phyloP scores from a whole-genome alignment of 345 rosid genomes.

The Salix dunnii region DNA sequence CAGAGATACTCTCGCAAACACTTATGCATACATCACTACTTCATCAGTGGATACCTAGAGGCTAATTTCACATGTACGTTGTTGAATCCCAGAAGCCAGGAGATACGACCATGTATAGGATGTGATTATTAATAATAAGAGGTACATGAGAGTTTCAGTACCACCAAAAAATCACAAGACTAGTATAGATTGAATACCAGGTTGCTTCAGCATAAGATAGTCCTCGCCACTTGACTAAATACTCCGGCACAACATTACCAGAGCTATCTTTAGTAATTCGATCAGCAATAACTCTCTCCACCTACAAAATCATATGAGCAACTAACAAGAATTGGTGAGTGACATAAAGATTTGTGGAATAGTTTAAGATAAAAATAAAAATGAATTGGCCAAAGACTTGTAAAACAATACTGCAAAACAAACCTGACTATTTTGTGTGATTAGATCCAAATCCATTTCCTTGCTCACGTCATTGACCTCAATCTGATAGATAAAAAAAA shows the following conservation, averaged over 20 bases:
- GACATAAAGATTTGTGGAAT: not conserved
- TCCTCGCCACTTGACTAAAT: slow-evolving; percentile 98
- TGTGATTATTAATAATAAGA: not conserved
- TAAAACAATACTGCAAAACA: slow-evolving; percentile 12
- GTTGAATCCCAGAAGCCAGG: not conserved
- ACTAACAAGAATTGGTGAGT: slow-evolving; percentile 7
- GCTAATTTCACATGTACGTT: slow-evolving; percentile 1
- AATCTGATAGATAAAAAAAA: slow-evolving; percentile 48
- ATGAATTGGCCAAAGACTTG: not conserved
- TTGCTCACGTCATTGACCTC: slow-evolving; percentile 97
- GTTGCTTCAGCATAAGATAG: slow-evolving; percentile 99
- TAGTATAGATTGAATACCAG: slow-evolving; percentile 48
- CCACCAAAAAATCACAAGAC: not conserved
- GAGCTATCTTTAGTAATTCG: slow-evolving; percentile 68
- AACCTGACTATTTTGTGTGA: slow-evolving; percentile 96
- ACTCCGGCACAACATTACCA: slow-evolving; percentile 80
- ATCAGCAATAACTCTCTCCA: slow-evolving; percentile 86
- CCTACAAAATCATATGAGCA: slow-evolving; percentile 48
- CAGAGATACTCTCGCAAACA: not conserved
- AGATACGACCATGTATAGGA: not conserved
- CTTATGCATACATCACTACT: not conserved
- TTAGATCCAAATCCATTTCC: slow-evolving; percentile 99
- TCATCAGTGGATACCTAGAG: not conserved
- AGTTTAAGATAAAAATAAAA: not conserved
- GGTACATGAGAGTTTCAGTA: not conserved